Evolutionary conservation across 192 early-diverging fungal species (phyloP), one percentile per base, ranked within the genome.

Genomic region (Fimicolochytrium jonesii): DNA sequence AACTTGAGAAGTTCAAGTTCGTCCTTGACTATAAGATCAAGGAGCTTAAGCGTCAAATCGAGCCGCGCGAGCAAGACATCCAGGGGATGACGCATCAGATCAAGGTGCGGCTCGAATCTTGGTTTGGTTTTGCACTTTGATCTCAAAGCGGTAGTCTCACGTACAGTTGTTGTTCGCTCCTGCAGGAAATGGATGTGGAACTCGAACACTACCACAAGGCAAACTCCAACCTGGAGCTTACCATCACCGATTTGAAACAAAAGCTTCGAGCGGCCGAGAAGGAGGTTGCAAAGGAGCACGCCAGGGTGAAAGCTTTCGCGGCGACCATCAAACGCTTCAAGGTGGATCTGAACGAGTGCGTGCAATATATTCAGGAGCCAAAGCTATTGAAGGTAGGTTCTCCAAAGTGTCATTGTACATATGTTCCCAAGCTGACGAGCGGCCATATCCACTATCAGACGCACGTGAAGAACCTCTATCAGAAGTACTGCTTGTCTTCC

Each of bases 1-100:
- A 86, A 72, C 74, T 86, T 15, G 84, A 86, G 61, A 86, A 86
- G 61, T 86, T 86, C 69, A 86, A 86, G 59, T 86, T 86, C 49
- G 84, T 86, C 9, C 66, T 86, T 6, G 84, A 86, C 68, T 86
- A 82, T 70, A 79, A 80, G 56, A 86, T 86, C 69, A 79, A 82
- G 46, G 84, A 86, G 66, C 75, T 86, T 32, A 85, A 85, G 60
- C 62, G 68, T 25, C 84, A 86, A 55, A 80, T 86, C 47, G 84
- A 86, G 66, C 84, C 84, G 4, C 41, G 82, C 3, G 84, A 86
- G 58, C 56, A 73, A 20, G 77, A 84, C 44, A 85, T 86, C 52
- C 50, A 76, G 41, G 77, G 69, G 31, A 86, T 84, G 81, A 75
- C 82, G 20, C 69, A 76, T 39, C 83, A 85, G 59, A 85, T 85